Percentiles rank a stretch among this genome's conserved stretches.
These are phyloP conservation scores for Candida sanyaensis DNA, from an alignment of 1,139 yeast genomes.

Conservation along the genomic window DNA sequence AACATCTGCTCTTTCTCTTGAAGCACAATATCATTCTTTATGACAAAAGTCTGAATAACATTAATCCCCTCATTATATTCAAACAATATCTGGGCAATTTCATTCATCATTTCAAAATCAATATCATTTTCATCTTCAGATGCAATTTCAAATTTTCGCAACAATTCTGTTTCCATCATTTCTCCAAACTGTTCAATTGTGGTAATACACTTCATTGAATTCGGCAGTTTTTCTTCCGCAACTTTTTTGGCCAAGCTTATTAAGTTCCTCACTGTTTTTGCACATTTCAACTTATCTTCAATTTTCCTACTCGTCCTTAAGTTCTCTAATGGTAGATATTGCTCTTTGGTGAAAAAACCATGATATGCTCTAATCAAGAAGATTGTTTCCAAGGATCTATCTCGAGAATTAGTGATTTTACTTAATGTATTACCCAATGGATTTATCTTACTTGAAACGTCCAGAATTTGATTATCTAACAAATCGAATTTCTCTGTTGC, in stretches of 20 bases:
- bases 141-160: slow-evolving; percentile 59
- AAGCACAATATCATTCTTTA: slow-evolving; percentile 62
- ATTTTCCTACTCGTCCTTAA: slow-evolving; percentile 43
- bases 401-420: slow-evolving; percentile 74
- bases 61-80: slow-evolving; percentile 85
- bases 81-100: slow-evolving; percentile 73
- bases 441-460: slow-evolving; percentile 63
- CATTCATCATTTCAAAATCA: slow-evolving; percentile 68
- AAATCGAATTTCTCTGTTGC: slow-evolving; percentile 50
- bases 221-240: slow-evolving; percentile 50
- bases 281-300: slow-evolving; percentile 64
- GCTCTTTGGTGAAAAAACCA: slow-evolving; percentile 63
- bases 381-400: slow-evolving; percentile 71
- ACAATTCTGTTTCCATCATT: slow-evolving; percentile 65
- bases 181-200: slow-evolving; percentile 74
- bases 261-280: slow-evolving; percentile 67
- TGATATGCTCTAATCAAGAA: slow-evolving; percentile 78
- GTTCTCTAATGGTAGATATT: slow-evolving; percentile 62
- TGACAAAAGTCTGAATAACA: slow-evolving; percentile 81
- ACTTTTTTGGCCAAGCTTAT: slow-evolving; percentile 65
- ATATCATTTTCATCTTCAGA: slow-evolving; percentile 47
- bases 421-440: slow-evolving; percentile 77
- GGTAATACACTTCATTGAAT: slow-evolving; percentile 51
- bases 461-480: slow-evolving; percentile 61
- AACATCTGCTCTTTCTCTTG: slow-evolving; percentile 35